phyloP scores from a whole-genome alignment of 2,329 filamentous ascomycete species.

The Leptographium galeiforme region DNA sequence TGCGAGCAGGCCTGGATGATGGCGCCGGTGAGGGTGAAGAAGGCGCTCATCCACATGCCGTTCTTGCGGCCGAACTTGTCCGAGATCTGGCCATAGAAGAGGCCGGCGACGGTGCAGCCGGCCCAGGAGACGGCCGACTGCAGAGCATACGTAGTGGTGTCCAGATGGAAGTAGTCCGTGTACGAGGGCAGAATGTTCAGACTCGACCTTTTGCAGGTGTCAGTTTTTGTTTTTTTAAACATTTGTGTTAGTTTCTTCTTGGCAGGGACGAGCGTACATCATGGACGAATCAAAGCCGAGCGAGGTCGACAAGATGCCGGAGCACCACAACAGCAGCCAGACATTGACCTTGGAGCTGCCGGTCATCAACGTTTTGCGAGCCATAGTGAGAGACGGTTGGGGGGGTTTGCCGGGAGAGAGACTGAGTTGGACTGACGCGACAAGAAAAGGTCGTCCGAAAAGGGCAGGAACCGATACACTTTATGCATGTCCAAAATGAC shows the following conservation, averaged over 20 bases:
- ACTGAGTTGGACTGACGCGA: background rate
- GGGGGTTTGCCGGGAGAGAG: background rate
- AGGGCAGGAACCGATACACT: background rate
- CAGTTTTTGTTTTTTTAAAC: no score
- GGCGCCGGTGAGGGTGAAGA: slow-evolving; percentile 9
- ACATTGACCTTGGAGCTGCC: slow-evolving; percentile 3
- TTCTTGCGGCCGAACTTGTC: slow-evolving; percentile 13
- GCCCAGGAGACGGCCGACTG: slow-evolving; percentile 7
- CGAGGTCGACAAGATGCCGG: background rate
- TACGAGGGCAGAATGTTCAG: slow-evolving; percentile 22
- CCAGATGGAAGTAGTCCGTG: slow-evolving; percentile 19
- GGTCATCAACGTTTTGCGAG: slow-evolving; percentile 2
- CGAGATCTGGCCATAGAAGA: slow-evolving; percentile 11
- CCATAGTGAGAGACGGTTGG: background rate
- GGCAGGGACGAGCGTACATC: background rate
- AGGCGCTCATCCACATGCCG: slow-evolving; percentile 6
- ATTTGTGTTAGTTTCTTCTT: background rate
- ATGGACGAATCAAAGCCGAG: background rate
- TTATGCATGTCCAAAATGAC: no score
- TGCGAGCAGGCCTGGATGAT: slow-evolving; percentile 10
- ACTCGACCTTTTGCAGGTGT: background rate
- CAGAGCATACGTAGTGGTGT: slow-evolving; percentile 14
- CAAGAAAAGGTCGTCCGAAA: slow-evolving; percentile 3
- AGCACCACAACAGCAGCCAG: slow-evolving; percentile 1
- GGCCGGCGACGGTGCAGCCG: slow-evolving; percentile 10